These are phyloP conservation scores for Limonium bicolor DNA, from an alignment of 148 eudicot genomes.

Conservation along the genomic window DNA sequence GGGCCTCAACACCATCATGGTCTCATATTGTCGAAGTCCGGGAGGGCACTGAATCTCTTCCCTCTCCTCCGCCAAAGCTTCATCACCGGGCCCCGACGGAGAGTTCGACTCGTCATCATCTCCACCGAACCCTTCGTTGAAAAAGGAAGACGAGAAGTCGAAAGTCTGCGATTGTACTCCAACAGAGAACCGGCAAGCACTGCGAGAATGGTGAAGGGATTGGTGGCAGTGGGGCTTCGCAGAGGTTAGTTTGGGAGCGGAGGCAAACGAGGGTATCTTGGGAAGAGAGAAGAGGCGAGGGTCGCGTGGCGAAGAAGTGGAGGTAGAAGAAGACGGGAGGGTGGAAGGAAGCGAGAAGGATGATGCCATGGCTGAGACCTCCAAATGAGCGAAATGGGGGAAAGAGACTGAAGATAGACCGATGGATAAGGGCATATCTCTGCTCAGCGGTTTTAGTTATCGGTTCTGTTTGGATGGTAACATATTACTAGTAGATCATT, in stretches of 20 bases:
- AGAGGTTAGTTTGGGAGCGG: conserved; percentile 1
- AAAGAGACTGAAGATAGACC: too few relatives aligned
- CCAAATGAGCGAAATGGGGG: too few relatives aligned
- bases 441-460: too few relatives aligned
- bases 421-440: too few relatives aligned
- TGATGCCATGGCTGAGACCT: conserved; percentile 11
- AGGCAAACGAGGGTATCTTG: conserved; percentile 2
- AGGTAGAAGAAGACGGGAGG: conserved; percentile 16
- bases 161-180: conserved; percentile 27
- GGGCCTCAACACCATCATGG: conserved; percentile 80
- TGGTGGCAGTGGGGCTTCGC: background rate
- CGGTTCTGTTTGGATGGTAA: too few relatives aligned
- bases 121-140: conserved; percentile 54
- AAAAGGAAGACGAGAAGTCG: conserved; percentile 52
- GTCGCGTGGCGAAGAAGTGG: conserved; percentile 5
- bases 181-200: conserved; percentile 4
- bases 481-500: too few relatives aligned
- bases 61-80: conserved; percentile 28
- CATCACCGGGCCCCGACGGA: conserved; percentile 17
- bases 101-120: conserved; percentile 30
- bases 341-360: conserved; percentile 15
- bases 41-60: conserved; percentile 81
- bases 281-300: conserved; percentile 4
- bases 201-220: background rate
- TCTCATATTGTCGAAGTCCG: conserved; percentile 74